Base-by-base conservation (phyloP, 345 rosid genomes). In the Eucalyptus tenuipes region DNA sequence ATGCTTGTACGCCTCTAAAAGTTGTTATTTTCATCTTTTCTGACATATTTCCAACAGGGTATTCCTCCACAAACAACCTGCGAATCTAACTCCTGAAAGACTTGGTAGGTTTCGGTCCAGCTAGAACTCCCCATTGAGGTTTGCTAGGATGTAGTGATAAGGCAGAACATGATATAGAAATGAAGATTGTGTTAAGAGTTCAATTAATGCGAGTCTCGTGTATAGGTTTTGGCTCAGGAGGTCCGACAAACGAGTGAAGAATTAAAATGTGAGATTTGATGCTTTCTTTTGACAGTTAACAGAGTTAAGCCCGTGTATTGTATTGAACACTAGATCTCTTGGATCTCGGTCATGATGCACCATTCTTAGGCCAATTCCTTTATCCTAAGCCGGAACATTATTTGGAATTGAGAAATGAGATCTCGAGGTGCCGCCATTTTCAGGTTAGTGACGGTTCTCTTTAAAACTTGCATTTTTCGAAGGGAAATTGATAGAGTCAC, bases 1-100 rank as follows among this genome's bases (percentile, higher is more conserved):
- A 20, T 7, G 14, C 18, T 52, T 52, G 4, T 20, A 52, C 1
- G 57, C 24, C 57, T 52, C 57, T 10, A 22, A 55, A 10, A 24
- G 61, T 24, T 9, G 0, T 22, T 22, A 0, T 22, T 52, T 18
- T 18, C 2, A 52, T 52, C 0, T 52, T 18, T 52, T 52, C 0
- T 20, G 0, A 52, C 57, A 52, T 20, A 52, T 52, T 52, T 52
- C 10, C 4, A 18, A 52, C 2, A 5, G 31, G 15, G 15, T 25
- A 59, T 59, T 6, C 68, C 68, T 59, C 14, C 4, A 27, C 2
- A 59, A 59, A 27, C 8, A 27, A 27, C 68, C 33, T 61, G 5
- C 0, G 9, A n/a, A 61, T 61, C 17, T 1, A 27, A 27, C 33
- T 61, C 17, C 0, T 61, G 33, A 29, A 61, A 29, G 68, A 13